Evolutionary conservation across 192 early-diverging fungal species (phyloP), one percentile per base, ranked within the genome.

Genomic region (Coemansia sp.): DNA sequence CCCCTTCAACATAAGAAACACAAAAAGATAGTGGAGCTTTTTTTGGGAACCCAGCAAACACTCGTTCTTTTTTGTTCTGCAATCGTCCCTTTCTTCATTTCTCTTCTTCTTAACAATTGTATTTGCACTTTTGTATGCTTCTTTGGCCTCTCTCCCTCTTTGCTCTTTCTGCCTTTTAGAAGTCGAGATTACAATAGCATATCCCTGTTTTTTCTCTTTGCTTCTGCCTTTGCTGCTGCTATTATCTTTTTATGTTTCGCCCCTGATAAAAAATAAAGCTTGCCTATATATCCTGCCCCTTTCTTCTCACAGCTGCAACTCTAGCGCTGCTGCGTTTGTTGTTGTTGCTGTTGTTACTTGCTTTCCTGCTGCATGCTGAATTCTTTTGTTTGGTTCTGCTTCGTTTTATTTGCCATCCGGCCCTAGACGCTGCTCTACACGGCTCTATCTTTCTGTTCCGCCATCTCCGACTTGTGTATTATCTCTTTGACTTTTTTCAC

Each of bases 401-500:
- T 59, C 57, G 32, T 58, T 58, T 16, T 36, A 26, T 36, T 18
- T 4, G 18, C 56, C 58, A 11, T 59, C 12, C 26, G 26, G 3
- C 26, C 3, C 26, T 26, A 26, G 26, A 26, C 26, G 26, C 26
- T 26, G 26, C 26, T 8, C n/a, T 5, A 6, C 37, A 40, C 57
- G 57, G 39, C 26, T 59, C 39, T 59, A 39, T 59, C 57, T 40
- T 59, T 37, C 39, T 59, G 11, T 37, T 40, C 57, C 37, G 7
- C 37, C 12, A 9, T 8, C 11, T 40, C n/a, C 32, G n/a, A 39
- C 26, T 40, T 59, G 57, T 59, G 39, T 59, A 39, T 41, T 22
- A 59, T 16, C 57, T 41, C 57, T 54, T 54, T 37, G 57, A 59
- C 57, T 54, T 26, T 26, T 59, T 59, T 41, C 57, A 40, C 57